Percentiles rank a stretch among this genome's conserved stretches.
phyloP scores from a whole-genome alignment of 805 yeast genomes.

The Isabelozyma rhagii region DNA sequence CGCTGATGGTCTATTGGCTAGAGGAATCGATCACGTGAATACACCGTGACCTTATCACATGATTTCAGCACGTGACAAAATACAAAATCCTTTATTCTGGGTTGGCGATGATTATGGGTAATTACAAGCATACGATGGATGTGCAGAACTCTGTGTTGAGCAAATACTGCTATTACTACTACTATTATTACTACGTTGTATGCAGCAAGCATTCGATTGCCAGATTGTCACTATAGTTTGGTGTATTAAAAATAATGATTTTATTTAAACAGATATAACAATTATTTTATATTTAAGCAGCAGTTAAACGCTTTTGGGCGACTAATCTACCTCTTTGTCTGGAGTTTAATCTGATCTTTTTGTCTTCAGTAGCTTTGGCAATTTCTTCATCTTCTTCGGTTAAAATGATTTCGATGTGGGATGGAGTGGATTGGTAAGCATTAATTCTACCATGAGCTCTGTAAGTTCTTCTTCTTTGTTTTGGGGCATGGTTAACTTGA shows the following conservation, averaged over 20 bases:
- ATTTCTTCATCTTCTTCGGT: slow-evolving; percentile 94
- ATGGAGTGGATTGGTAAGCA: slow-evolving; percentile 98
- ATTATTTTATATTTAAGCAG: slow-evolving; percentile 27
- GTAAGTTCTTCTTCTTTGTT: slow-evolving; percentile 99
- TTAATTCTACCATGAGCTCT: slow-evolving; percentile 99
- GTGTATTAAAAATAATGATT: neutral
- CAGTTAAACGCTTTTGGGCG: slow-evolving; percentile 82
- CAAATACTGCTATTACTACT: too few species aligned
- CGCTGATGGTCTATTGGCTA: neutral
- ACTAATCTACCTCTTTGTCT: slow-evolving; percentile 93
- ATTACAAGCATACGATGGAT: too few species aligned
- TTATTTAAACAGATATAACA: neutral
- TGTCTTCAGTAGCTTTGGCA: slow-evolving; percentile 80
- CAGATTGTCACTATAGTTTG: neutral
- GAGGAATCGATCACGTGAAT: neutral
- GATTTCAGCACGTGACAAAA: neutral
- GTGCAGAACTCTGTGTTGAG: too few species aligned
- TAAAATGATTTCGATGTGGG: slow-evolving; percentile 96
- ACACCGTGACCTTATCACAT: neutral
- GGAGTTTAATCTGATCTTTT: slow-evolving; percentile 69
- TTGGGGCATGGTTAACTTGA: slow-evolving; percentile 99
- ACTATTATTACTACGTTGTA: too few species aligned
- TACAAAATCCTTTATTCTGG: neutral
- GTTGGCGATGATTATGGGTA: too few species aligned
- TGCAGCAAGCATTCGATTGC: too few species aligned